Percentiles rank a stretch among this genome's conserved stretches.
phyloP scores from a whole-genome alignment of 192 early-diverging fungal genomes.

The Spinellus fusiger region DNA sequence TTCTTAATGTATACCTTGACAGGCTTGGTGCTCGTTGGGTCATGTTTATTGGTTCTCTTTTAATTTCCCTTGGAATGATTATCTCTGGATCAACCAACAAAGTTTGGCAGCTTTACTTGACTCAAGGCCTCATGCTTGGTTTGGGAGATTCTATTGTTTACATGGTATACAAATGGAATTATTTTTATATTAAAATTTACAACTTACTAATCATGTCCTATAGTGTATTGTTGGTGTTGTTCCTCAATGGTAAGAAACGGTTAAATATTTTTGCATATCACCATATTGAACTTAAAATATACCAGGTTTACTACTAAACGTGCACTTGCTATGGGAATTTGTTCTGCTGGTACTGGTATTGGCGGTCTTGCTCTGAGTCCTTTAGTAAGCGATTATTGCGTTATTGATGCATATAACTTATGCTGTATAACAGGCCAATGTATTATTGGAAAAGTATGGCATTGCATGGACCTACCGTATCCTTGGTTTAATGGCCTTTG shows the following conservation, averaged over 20 bases:
- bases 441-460: constrained; percentile 47
- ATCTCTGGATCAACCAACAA: constrained; percentile 25
- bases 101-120: constrained; percentile 56
- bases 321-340: constrained; percentile 52
- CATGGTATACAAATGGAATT: constrained; percentile 7
- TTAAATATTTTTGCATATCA: background rate
- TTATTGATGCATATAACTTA: background rate
- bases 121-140: constrained; percentile 56
- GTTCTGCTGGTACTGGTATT: constrained; percentile 58
- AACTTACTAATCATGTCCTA: background rate
- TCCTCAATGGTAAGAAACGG: too few relatives aligned
- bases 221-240: background rate
- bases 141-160: constrained; percentile 34
- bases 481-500: constrained; percentile 51
- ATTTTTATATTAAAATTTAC: background rate
- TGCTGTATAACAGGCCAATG: background rate
- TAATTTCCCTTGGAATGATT: constrained; percentile 18
- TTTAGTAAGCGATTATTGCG: constrained; percentile 2
- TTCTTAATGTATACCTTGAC: constrained; percentile 3
- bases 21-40: constrained; percentile 2
- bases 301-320: constrained; percentile 36
- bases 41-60: constrained; percentile 14
- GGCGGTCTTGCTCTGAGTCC: constrained; percentile 48
- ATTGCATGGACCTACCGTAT: constrained; percentile 45
- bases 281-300: background rate